Conservation (phyloP, 306 rosid species). For the Cicer bijugum region DNA sequence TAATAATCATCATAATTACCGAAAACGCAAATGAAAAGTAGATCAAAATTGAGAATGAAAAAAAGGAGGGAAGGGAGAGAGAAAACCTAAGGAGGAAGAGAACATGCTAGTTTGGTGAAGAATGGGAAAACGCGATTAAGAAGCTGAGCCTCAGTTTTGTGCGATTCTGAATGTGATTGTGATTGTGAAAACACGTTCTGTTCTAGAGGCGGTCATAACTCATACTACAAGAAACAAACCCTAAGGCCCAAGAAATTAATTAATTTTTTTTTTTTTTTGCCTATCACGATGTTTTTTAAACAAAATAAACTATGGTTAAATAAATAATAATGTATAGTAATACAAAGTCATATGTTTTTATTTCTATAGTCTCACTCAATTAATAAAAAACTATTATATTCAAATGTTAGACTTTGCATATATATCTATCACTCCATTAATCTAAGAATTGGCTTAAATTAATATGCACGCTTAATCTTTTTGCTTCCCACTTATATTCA, state of each 20-base stretch:
- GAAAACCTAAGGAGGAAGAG: conserved; percentile 46
- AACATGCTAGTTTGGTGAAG: conserved; percentile 46
- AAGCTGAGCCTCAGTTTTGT: conserved; percentile 36
- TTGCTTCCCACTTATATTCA: too few relatives aligned
- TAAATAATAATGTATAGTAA: too few relatives aligned
- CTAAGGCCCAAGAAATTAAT: conserved; percentile 35
- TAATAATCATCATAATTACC: not conserved
- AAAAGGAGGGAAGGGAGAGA: not conserved
- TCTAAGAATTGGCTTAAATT: too few relatives aligned
- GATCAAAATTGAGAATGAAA: not conserved
- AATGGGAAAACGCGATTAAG: conserved; percentile 27
- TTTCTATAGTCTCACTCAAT: too few relatives aligned
- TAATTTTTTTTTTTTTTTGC: too few relatives aligned
- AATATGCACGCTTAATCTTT: too few relatives aligned
- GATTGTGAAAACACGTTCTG: not conserved
- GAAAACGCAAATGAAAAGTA: not conserved
- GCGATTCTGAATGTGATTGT: not conserved
- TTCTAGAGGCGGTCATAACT: conserved; percentile 28
- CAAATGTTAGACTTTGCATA: too few relatives aligned
- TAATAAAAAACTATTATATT: too few relatives aligned
- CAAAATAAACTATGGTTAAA: too few relatives aligned
- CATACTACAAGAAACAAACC: conserved; percentile 27
- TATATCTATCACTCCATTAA: too few relatives aligned
- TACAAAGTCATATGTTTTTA: too few relatives aligned
- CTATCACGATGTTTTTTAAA: too few relatives aligned